These are phyloP conservation scores for Penicillium sp. DNA, from an alignment of 2,329 filamentous ascomycete genomes.

Conservation along the genomic window DNA sequence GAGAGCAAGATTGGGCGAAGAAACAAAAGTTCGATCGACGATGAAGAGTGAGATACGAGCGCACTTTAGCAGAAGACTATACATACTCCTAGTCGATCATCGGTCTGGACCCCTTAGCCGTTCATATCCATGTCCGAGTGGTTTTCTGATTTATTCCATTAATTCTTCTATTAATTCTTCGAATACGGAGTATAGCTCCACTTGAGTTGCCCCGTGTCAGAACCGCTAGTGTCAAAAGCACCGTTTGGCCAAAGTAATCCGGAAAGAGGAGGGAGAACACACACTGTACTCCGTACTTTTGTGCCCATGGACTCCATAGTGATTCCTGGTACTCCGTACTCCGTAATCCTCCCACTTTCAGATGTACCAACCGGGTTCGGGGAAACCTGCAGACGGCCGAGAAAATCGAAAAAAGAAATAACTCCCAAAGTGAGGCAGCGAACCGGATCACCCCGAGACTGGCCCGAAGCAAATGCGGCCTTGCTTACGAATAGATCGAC, in stretches of 20 bases:
- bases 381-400: conserved; percentile 9
- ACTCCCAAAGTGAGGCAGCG: conserved; percentile 39
- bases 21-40: conserved; percentile 16
- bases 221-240: neutral
- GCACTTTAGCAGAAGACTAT: neutral
- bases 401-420: conserved; percentile 13
- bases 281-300: too few relatives aligned
- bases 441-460: conserved; percentile 34
- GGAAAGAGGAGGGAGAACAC: too few relatives aligned
- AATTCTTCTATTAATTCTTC: neutral
- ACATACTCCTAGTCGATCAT: neutral
- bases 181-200: neutral
- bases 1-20: conserved; percentile 18
- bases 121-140: neutral
- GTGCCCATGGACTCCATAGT: too few relatives aligned
- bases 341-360: neutral
- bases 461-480: conserved; percentile 22
- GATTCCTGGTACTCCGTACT: too few relatives aligned
- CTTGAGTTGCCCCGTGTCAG: neutral
- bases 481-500: conserved; percentile 8
- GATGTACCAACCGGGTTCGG: conserved; percentile 3
- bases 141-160: neutral
- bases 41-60: conserved; percentile 15
- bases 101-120: conserved; percentile 4
- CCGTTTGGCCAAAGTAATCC: neutral